Conservation (phyloP, 352 stramenopile genomes). For the Hyphochytrium catenoides region DNA sequence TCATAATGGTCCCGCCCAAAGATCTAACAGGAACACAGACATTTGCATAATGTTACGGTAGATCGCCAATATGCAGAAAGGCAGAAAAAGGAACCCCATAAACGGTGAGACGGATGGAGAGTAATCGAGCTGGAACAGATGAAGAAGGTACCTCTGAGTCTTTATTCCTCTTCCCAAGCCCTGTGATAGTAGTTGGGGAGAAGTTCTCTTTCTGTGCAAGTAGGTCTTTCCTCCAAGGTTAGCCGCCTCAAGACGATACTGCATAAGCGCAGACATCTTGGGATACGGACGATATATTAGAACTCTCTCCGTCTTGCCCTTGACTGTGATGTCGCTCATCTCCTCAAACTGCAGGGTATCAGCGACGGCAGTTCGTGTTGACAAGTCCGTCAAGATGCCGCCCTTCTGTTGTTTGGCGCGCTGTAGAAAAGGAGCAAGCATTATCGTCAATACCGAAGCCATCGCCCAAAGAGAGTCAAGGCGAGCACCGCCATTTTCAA, state of each 20-base stretch:
- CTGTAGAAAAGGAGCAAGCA: conserved; percentile 1
- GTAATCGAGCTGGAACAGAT: no score
- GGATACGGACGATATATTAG: conserved; percentile 61
- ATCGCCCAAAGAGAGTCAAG: background rate
- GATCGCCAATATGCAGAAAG: no score
- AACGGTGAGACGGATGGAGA: no score
- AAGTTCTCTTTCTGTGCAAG: no score
- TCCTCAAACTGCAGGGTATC: conserved; percentile 68
- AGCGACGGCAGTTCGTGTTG: conserved; percentile 15
- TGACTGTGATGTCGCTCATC: conserved; percentile 61
- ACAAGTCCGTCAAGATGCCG: conserved; percentile 42
- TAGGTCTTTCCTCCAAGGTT: no score
- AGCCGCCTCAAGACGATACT: conserved; percentile 37
- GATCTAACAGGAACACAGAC: no score
- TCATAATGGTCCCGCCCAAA: no score
- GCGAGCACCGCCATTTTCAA: background rate
- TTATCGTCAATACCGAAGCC: conserved; percentile 4
- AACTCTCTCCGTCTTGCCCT: conserved; percentile 72
- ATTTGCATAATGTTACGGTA: no score
- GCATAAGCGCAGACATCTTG: conserved; percentile 50
- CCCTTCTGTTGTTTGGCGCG: conserved; percentile 42
- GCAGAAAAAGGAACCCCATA: no score
- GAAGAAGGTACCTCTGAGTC: no score
- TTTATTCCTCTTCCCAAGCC: no score
- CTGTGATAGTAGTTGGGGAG: no score